Evolutionary conservation across 2,329 filamentous ascomycete genomes (phyloP), one percentile per base, ranked within the genome.

Genomic region (Fusarium xylarioides): DNA sequence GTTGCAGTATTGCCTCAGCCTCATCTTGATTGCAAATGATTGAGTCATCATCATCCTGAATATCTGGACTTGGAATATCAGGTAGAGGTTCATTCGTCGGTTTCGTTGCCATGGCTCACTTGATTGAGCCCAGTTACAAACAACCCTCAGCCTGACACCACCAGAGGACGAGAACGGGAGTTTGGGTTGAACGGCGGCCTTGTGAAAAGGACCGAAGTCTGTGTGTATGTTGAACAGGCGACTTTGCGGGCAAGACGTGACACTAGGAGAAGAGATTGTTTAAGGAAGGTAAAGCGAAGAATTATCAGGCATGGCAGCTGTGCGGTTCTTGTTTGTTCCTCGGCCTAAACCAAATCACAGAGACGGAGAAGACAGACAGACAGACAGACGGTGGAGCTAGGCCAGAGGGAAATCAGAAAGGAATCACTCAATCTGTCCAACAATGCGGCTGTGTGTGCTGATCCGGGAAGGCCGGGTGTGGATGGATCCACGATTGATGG

Each of bases 1-100:
- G 88, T 76, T 89, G 89, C 55, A 91, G 84, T 50, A 91, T 85
- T 12, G 88, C 89, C 72, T 89, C 87, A 9, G 87, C 89, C 71
- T 88, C 88, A 74, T 90, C 88, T 63, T 87, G 83, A 50, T 87
- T 85, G 55, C 77, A 78, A 32, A 80, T 74, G 23, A 78, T 76
- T n/a, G 71, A 76, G 37, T 72, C 68, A 26, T 66, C 74, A 40
- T 76, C 74, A 19, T 71, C 74, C n/a, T 63, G 58, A 21, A 61
- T 35, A 32, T 72, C 69, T 28, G 59, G 53, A 49, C 42, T 56
- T 35, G 46, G 54, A 16, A 59, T 47, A 57, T 56, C 49, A 38
- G 59, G 52, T 28, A 56, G 40, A 44, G 67, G 58, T 42, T 64
- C 63, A 47, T 47, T 47, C 30, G 56, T 40, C n/a, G 53, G 35